Percentiles rank a stretch among this genome's conserved stretches.
phyloP scores from a whole-genome alignment of 805 yeast genomes.

The Cyberlindnera subsufficiens region DNA sequence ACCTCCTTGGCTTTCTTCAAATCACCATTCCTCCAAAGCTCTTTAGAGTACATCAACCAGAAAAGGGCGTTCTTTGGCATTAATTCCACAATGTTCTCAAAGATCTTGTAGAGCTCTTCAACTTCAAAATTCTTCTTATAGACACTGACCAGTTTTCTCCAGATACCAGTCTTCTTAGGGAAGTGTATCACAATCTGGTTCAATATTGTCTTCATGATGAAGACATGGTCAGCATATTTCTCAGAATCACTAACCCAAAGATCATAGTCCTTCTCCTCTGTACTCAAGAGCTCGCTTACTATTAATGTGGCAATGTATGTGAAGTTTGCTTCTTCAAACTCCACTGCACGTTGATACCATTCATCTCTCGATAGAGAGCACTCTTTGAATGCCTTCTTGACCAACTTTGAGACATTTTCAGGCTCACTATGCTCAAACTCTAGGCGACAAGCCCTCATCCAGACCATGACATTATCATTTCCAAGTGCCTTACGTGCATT shows the following conservation, averaged over 20 bases:
- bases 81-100: constrained; percentile 45
- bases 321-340: constrained; percentile 43
- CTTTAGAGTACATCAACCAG: constrained; percentile 68
- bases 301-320: constrained; percentile 48
- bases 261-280: constrained; percentile 24
- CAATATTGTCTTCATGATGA: constrained; percentile 35
- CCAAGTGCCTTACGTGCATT: constrained; percentile 52
- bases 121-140: constrained; percentile 26
- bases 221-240: constrained; percentile 15
- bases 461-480: constrained; percentile 41
- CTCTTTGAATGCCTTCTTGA: constrained; percentile 43
- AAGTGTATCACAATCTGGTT: constrained; percentile 37
- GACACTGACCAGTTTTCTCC: constrained; percentile 41
- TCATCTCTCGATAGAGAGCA: constrained; percentile 29
- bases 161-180: constrained; percentile 41
- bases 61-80: constrained; percentile 47
- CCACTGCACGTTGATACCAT: constrained; percentile 55
- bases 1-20: constrained; percentile 46
- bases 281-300: constrained; percentile 34
- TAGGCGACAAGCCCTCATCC: constrained; percentile 65
- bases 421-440: constrained; percentile 51
- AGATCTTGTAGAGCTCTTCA: constrained; percentile 35
- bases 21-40: constrained; percentile 50
- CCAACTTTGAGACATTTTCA: constrained; percentile 40
- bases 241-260: constrained; percentile 22